Base-by-base conservation (phyloP, 2,329 filamentous ascomycete genomes). In the Chaetomiaceae sp. region DNA sequence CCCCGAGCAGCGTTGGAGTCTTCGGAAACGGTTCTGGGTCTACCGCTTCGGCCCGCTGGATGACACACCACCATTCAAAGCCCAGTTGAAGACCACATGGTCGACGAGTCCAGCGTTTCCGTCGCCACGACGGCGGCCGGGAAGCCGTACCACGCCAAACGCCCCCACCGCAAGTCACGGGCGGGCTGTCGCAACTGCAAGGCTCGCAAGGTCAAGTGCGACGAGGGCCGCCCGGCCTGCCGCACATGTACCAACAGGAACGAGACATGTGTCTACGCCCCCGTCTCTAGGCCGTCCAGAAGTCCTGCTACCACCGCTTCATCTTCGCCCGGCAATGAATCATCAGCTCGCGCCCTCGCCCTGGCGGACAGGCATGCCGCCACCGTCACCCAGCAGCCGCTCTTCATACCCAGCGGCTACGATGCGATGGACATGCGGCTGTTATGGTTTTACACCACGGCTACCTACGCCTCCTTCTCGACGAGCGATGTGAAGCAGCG, bases 171-270 rank as follows among this genome's bases (percentile, higher is more conserved):
- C 59, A 82, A 82, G 65, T 80, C 78, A 1, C 69, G 79, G 27
- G 68, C 71, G 2, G 79, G 78, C 6, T 82, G 79, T 60, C 69
- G 68, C 56, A 78, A 75, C 61, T 82, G 79, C 71, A 82, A 82
- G 66, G 64, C 66, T 15, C 74, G 79, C 51, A 80, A 78, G 65
- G 62, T 64, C 55, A 81, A 79, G 66, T 81, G 79, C 65, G 75
- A 79, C 55, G 78, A 82, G 62, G 69, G 61, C 5, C 73, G 70
- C 25, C 80, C 80, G 0, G 62, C 68, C 3, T 82, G 79, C 60
- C 72, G 72, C 37, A 70, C 73, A 27, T 82, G 80, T 63, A 71
- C 65, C 38, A 64, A 76, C 55, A 73, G 79, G 53, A 72, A 70
- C 51, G 73, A 75, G 50, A 64, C 67, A 2, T 83, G 79, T 62